These are phyloP conservation scores for Botrytis cinerea DNA, from an alignment of 2,329 filamentous ascomycete genomes.

Conservation along the genomic window DNA sequence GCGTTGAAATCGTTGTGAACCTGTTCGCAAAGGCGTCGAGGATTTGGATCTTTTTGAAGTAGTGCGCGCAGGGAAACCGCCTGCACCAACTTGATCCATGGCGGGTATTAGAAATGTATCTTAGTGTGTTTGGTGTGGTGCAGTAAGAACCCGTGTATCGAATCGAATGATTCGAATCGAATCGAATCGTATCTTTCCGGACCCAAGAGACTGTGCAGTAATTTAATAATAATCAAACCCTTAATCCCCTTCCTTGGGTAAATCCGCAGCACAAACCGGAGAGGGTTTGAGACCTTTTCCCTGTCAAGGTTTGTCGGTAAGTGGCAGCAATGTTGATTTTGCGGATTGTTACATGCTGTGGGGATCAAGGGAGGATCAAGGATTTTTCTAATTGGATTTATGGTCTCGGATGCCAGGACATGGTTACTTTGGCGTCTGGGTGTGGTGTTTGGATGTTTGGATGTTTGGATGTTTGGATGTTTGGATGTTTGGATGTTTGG, in stretches of 20 bases:
- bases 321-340: constrained; percentile 27
- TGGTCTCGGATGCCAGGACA: not conserved
- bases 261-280: constrained; percentile 11
- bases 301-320: constrained; percentile 30
- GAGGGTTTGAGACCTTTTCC: constrained; percentile 23
- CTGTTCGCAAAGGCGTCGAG: constrained; percentile 21
- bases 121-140: constrained; percentile 10
- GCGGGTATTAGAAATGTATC: constrained; percentile 5
- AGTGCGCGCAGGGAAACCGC: constrained; percentile 24
- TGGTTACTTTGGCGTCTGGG: not conserved
- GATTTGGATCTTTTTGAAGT: constrained; percentile 22
- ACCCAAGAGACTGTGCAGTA: not conserved
- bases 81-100: constrained; percentile 27
- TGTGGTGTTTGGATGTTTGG: not conserved
- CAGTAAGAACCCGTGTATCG: constrained; percentile 5
- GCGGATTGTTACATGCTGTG: constrained; percentile 30
- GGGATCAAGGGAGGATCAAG: constrained; percentile 18
- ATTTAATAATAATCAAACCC: constrained; percentile 1
- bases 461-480: not conserved
- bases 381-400: constrained; percentile 4
- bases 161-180: not conserved
- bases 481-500: not conserved
- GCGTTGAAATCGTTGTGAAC: constrained; percentile 19
- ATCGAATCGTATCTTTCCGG: constrained; percentile 5
- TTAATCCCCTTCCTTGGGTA: constrained; percentile 11